These are phyloP conservation scores for Xylaria palmicola DNA, from an alignment of 495 filamentous ascomycete genomes.

Conservation along the genomic window DNA sequence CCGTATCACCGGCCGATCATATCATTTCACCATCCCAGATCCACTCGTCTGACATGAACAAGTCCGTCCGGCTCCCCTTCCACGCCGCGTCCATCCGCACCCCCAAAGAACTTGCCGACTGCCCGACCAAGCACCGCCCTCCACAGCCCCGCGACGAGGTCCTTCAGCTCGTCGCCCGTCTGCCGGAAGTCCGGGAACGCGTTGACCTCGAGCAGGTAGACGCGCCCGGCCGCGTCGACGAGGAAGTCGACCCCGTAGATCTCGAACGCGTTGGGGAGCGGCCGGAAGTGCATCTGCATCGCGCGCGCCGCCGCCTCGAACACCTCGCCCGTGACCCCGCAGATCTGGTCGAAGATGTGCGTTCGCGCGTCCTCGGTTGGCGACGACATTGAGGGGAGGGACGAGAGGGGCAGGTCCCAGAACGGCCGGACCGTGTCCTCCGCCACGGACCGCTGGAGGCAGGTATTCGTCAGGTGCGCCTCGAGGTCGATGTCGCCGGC, in stretches of 20 bases:
- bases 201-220: constrained; percentile 90
- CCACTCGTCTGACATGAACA: constrained; percentile 27
- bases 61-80: constrained; percentile 17
- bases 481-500: constrained; percentile 49
- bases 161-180: constrained; percentile 72
- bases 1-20: too few relatives aligned
- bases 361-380: constrained; percentile 37
- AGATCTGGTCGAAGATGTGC: constrained; percentile 71
- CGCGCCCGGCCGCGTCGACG: constrained; percentile 61
- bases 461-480: constrained; percentile 90
- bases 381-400: not conserved
- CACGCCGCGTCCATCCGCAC: not conserved
- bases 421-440: constrained; percentile 59
- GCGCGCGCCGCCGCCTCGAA: constrained; percentile 81
- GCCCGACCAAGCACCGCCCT: constrained; percentile 65
- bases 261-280: constrained; percentile 84
- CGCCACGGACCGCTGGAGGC: constrained; percentile 64
- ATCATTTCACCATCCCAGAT: constrained; percentile 24
- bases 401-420: constrained; percentile 57
- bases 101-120: constrained; percentile 44
- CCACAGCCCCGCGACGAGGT: constrained; percentile 73
- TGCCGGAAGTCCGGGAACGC: constrained; percentile 94
- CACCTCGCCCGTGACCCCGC: constrained; percentile 63
- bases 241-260: constrained; percentile 90
- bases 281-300: constrained; percentile 90